Base-by-base conservation (phyloP, 139 green algal genomes). In the Closterium sp. region DNA sequence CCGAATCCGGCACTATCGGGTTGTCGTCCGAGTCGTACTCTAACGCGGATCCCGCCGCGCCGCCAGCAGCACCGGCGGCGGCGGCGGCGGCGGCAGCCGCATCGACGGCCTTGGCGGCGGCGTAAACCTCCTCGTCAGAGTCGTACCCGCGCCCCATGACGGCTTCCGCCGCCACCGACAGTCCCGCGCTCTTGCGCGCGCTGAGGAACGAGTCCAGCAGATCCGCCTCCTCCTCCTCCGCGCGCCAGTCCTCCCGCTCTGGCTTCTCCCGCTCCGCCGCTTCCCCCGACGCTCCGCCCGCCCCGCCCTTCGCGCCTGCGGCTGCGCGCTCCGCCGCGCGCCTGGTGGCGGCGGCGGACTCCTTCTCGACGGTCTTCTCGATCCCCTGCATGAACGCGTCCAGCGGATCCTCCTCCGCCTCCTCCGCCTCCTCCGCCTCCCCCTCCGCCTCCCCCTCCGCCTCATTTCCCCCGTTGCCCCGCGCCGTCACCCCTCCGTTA, bases 71-170 rank as follows among this genome's bases (percentile, higher is more conserved):
- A 0, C 94, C 95, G 88, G 30, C 83, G 83, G 83, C 83, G 83
- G 30, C 30, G 5, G 83, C 83, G 30, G 83, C 86, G 32, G 89
- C 86, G 69, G 28, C 34, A 25, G 88, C 92, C 16, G 89, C 92
- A 66, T 94, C 92, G 33, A 94, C 92, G 38, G 92, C 92, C 30
- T 84, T 83, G 21, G 92, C 92, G 12, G 94, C 86, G 1, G 95
- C 95, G 88, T 98, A 98, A 81, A 98, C 97, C 90, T 98, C 97
- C 91, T 97, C 95, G 36, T 98, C 96, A 21, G 93, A 96, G 81
- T 96, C 94, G 30, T 94, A 95, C 84, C 33, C 89, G 5, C 87
- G 91, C 2, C 83, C 84, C 12, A 96, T 35, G 23, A 91, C 85
- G 19, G 95, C 90, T n/a, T 84, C 92, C 4, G 33, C 33, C 8